Evolutionary conservation across 116 monocot genomes (phyloP).

Genomic region (Papilionanthe hybrid): DNA sequence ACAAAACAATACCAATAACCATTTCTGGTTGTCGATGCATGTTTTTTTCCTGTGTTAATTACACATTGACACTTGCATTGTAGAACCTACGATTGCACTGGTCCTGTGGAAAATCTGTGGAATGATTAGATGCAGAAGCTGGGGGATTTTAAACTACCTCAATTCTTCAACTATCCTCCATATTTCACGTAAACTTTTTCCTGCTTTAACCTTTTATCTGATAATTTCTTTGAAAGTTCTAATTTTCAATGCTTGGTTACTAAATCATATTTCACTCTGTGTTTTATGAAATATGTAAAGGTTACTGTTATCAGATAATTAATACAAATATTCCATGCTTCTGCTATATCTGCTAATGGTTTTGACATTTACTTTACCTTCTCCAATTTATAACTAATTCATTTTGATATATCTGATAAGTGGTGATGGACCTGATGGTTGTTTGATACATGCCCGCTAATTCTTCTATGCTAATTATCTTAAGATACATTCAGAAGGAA

Average conservation of each 20-base stretch:
- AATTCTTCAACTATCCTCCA: constrained; percentile 92
- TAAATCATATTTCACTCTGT: not conserved
- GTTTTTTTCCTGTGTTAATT: not conserved
- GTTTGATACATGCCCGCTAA: no score
- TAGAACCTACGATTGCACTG: not conserved
- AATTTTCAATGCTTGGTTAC: not conserved
- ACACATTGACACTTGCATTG: not conserved
- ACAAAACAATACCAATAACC: no score
- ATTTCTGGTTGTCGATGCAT: not conserved
- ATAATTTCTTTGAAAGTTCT: not conserved
- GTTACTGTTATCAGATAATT: not conserved
- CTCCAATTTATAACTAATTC: not conserved
- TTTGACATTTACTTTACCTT: not conserved
- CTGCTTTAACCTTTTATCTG: not conserved
- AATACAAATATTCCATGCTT: not conserved
- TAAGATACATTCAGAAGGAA: no score
- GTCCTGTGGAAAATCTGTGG: not conserved
- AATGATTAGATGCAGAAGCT: constrained; percentile 57
- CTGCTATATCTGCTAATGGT: not conserved
- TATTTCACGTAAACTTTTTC: constrained; percentile 70
- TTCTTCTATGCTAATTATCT: no score
- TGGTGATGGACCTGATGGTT: no score
- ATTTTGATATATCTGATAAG: not conserved
- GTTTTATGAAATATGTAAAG: not conserved
- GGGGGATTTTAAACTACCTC: constrained; percentile 80